Evolutionary conservation across 768 basidiomycete species (phyloP).

Genomic region (Amanita rimosa): DNA sequence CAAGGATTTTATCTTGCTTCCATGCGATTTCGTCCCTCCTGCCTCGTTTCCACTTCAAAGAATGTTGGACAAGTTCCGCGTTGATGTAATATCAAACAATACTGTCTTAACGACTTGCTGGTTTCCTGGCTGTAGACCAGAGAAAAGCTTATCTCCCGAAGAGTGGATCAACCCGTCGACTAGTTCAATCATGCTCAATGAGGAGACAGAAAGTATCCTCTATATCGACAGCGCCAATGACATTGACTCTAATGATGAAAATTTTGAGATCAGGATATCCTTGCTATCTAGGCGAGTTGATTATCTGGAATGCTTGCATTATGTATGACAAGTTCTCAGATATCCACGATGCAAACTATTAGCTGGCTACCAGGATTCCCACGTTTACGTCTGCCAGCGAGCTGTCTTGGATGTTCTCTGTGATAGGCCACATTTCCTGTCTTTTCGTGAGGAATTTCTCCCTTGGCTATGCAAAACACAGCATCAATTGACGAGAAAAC

Average conservation of each 20-base stretch:
- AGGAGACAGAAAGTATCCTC: conserved; percentile 50
- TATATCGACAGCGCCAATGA: conserved; percentile 66
- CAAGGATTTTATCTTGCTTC: conserved; percentile 80
- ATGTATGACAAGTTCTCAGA: conserved; percentile 22
- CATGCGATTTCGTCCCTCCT: conserved; percentile 86
- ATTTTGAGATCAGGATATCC: conserved; percentile 66
- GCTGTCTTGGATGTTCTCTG: conserved; percentile 62
- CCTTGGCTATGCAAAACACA: conserved; percentile 89
- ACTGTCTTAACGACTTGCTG: conserved; percentile 60
- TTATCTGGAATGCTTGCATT: conserved; percentile 1
- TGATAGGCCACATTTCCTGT: conserved; percentile 62
- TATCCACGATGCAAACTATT: conserved; percentile 65
- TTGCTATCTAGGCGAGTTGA: conserved; percentile 48
- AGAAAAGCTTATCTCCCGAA: conserved; percentile 46
- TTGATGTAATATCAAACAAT: conserved; percentile 52
- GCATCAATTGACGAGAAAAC: conserved; percentile 50
- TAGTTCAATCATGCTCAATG: conserved; percentile 59
- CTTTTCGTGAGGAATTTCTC: conserved; percentile 81
- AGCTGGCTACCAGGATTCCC: conserved; percentile 66
- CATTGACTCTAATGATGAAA: conserved; percentile 54
- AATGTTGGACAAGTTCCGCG: conserved; percentile 76
- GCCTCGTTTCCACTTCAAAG: conserved; percentile 54
- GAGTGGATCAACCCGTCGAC: conserved; percentile 50
- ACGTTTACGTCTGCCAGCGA: conserved; percentile 81
- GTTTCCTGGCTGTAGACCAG: conserved; percentile 37